Conservation (phyloP, 1,139 yeast genomes). For the Pichia sp. region DNA sequence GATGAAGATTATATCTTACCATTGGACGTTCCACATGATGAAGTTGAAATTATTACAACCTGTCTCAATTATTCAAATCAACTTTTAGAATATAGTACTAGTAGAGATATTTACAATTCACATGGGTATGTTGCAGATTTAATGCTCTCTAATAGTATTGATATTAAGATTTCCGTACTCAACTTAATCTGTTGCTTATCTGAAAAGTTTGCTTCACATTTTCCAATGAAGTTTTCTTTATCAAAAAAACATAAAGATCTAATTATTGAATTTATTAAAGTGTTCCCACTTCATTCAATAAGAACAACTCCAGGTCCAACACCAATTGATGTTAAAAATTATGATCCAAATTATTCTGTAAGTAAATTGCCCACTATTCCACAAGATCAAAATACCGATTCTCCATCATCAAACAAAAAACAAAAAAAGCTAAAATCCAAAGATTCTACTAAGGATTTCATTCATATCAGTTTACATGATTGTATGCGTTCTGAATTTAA, state of each 20-base stretch:
- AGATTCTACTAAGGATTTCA: conserved; percentile 4
- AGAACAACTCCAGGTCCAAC: conserved; percentile 28
- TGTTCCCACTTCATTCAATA: conserved; percentile 46
- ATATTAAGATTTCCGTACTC: conserved; percentile 56
- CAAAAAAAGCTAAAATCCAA: conserved; percentile 15
- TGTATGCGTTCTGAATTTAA: conserved; percentile 41
- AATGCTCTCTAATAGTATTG: conserved; percentile 49
- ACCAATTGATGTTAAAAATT: conserved; percentile 10
- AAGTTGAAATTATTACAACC: conserved; percentile 41
- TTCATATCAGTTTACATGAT: conserved; percentile 49
- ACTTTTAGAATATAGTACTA: conserved; percentile 64
- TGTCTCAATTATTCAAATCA: conserved; percentile 58
- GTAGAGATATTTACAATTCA: conserved; percentile 62
- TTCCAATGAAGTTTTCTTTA: conserved; percentile 21
- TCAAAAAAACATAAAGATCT: conserved; percentile 37
- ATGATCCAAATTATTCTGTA: neutral
- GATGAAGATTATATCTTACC: conserved; percentile 43
- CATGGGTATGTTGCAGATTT: conserved; percentile 56
- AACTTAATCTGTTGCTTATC: conserved; percentile 39
- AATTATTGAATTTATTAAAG: conserved; percentile 46
- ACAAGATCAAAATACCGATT: conserved; percentile 1
- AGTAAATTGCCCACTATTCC: conserved; percentile 1
- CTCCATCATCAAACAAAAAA: conserved; percentile 28
- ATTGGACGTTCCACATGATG: conserved; percentile 39
- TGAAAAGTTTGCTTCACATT: conserved; percentile 37